Conservation (phyloP, 164 flowering plant genomes). For the Stephania japonica region DNA sequence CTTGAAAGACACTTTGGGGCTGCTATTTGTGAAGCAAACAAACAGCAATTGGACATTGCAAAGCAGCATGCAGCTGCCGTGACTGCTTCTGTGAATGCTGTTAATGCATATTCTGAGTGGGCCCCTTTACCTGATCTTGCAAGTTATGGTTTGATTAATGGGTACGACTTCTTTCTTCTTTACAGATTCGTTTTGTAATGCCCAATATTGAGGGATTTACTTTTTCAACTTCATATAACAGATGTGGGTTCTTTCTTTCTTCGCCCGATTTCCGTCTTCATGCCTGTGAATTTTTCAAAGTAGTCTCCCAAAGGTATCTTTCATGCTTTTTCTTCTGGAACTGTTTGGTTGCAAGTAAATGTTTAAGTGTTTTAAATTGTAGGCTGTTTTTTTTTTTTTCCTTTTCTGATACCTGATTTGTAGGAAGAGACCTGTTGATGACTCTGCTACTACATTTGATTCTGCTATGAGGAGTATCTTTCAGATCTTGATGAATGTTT, state of each 20-base stretch:
- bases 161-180: constrained; percentile 41
- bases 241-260: constrained; percentile 83
- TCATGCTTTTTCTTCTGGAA: neutral
- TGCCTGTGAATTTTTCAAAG: constrained; percentile 96
- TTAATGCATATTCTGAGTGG: constrained; percentile 98
- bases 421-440: constrained; percentile 85
- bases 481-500: constrained; percentile 66
- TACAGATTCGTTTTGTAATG: neutral
- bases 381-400: constrained; percentile 10
- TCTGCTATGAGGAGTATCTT: constrained; percentile 65
- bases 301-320: constrained; percentile 71
- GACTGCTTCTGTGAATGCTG: constrained; percentile 75
- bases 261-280: constrained; percentile 87
- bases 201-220: neutral
- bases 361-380: neutral
- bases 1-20: constrained; percentile 92
- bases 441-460: constrained; percentile 66
- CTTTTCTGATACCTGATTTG: constrained; percentile 19
- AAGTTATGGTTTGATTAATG: constrained; percentile 73
- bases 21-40: constrained; percentile 71
- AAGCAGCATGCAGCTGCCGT: constrained; percentile 89
- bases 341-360: neutral
- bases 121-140: constrained; percentile 90
- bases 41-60: constrained; percentile 66
- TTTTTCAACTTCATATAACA: constrained; percentile 19